Conservation (phyloP, 148 eudicot species). For the Nepenthes gracilis region DNA sequence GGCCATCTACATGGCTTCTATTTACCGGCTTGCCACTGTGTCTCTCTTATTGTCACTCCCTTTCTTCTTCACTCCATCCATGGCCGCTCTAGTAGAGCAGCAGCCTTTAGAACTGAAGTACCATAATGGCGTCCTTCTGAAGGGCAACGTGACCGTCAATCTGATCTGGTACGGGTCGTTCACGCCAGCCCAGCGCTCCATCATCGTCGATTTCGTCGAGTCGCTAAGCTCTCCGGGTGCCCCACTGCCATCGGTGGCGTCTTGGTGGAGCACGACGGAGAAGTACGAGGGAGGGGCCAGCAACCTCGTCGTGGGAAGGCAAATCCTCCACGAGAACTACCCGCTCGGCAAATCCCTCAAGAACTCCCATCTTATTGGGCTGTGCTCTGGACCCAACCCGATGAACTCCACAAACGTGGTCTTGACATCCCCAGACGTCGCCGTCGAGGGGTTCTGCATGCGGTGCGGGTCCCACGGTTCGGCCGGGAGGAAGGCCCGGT, state of each 20-base stretch:
- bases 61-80: slow-evolving; percentile 7
- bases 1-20: no score
- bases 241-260: slow-evolving; percentile 7
- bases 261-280: no score
- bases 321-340: slow-evolving; percentile 23
- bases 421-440: slow-evolving; percentile 44
- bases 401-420: slow-evolving; percentile 23
- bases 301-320: slow-evolving; percentile 7
- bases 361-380: slow-evolving; percentile 14
- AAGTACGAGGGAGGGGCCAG: no score
- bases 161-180: slow-evolving; percentile 24
- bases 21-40: not conserved
- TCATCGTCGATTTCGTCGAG: slow-evolving; percentile 46
- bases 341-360: slow-evolving; percentile 38
- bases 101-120: slow-evolving; percentile 35
- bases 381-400: slow-evolving; percentile 16
- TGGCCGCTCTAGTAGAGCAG: slow-evolving; percentile 24
- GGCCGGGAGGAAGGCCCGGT: slow-evolving; percentile 3
- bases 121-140: slow-evolving; percentile 49
- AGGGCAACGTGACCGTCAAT: slow-evolving; percentile 46
- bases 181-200: slow-evolving; percentile 37
- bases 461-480: slow-evolving; percentile 55
- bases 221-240: slow-evolving; percentile 37
- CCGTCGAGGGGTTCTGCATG: slow-evolving; percentile 61
- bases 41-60: slow-evolving; percentile 1